Conservation (phyloP, 768 basidiomycete genomes). For the Macrolepiota albuminosa region DNA sequence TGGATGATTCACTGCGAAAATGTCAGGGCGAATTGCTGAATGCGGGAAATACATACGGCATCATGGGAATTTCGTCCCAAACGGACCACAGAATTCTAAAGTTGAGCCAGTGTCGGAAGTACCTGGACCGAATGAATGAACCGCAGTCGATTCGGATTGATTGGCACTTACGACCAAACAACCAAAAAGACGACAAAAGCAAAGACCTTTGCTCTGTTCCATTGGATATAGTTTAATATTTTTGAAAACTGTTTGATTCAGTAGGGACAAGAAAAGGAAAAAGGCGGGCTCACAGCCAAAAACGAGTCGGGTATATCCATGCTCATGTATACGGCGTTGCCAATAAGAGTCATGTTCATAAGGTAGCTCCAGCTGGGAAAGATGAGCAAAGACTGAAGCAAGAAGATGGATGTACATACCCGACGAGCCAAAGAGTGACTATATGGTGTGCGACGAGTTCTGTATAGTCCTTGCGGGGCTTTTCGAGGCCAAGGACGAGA, state of each 20-base stretch:
- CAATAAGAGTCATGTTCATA: constrained; percentile 79
- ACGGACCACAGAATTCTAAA: constrained; percentile 84
- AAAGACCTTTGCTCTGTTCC: constrained; percentile 55
- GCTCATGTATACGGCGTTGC: constrained; percentile 88
- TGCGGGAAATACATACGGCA: constrained; percentile 54
- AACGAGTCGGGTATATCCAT: constrained; percentile 96
- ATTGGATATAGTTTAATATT: constrained; percentile 80
- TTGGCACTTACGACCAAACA: constrained; percentile 72
- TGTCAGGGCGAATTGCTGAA: not conserved
- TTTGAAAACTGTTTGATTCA: constrained; percentile 61
- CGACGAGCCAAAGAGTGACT: constrained; percentile 92
- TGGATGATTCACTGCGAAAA: constrained; percentile 43
- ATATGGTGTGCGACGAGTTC: constrained; percentile 90
- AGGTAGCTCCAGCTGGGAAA: constrained; percentile 76
- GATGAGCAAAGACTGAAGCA: not conserved
- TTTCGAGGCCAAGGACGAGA: constrained; percentile 80
- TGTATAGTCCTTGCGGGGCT: constrained; percentile 86
- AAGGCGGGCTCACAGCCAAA: constrained; percentile 60
- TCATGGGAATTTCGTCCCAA: constrained; percentile 68
- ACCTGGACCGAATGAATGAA: constrained; percentile 31
- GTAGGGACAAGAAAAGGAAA: not conserved
- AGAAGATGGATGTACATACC: constrained; percentile 42
- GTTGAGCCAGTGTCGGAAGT: constrained; percentile 93
- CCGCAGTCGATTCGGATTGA: not conserved
- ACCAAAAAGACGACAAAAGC: constrained; percentile 61